Conservation (phyloP, 1,139 yeast species). For the Magnusiomyces suaveolens region DNA sequence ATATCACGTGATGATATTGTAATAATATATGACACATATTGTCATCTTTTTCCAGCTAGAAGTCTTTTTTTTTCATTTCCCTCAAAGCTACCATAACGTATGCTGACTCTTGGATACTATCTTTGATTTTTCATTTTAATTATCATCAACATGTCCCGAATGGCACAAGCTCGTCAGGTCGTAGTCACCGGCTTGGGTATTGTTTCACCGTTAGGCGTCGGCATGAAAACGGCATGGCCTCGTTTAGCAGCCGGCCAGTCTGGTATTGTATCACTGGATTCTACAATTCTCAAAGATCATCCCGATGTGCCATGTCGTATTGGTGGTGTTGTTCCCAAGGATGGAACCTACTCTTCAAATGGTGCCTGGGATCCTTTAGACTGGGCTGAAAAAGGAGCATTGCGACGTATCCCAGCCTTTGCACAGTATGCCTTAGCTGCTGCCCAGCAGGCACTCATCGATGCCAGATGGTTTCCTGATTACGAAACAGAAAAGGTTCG, state of each 20-base stretch:
- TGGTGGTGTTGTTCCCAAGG: slow-evolving; percentile 62
- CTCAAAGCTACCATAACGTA: no score
- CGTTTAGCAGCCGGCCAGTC: slow-evolving; percentile 29
- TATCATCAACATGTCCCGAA: background rate
- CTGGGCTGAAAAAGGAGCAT: slow-evolving; percentile 28
- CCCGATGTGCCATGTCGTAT: slow-evolving; percentile 60
- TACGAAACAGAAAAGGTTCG: slow-evolving; percentile 7
- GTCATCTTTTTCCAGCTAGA: no score
- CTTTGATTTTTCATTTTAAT: no score
- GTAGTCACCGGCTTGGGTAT: slow-evolving; percentile 89
- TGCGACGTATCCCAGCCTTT: slow-evolving; percentile 57
- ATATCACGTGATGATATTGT: no score
- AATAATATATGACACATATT: no score
- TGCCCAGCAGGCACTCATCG: slow-evolving; percentile 62
- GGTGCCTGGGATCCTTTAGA: slow-evolving; percentile 44
- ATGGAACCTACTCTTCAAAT: slow-evolving; percentile 34
- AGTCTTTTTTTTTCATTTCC: no score
- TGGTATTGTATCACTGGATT: slow-evolving; percentile 37
- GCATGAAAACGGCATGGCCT: slow-evolving; percentile 36
- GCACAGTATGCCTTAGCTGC: slow-evolving; percentile 76
- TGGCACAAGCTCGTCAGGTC: slow-evolving; percentile 40
- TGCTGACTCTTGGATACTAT: no score
- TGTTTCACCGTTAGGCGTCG: slow-evolving; percentile 78
- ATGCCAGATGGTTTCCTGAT: slow-evolving; percentile 45
- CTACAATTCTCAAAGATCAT: slow-evolving; percentile 37